Base-by-base conservation (phyloP, 805 yeast species). In the Zygoascus bituminiphila region DNA sequence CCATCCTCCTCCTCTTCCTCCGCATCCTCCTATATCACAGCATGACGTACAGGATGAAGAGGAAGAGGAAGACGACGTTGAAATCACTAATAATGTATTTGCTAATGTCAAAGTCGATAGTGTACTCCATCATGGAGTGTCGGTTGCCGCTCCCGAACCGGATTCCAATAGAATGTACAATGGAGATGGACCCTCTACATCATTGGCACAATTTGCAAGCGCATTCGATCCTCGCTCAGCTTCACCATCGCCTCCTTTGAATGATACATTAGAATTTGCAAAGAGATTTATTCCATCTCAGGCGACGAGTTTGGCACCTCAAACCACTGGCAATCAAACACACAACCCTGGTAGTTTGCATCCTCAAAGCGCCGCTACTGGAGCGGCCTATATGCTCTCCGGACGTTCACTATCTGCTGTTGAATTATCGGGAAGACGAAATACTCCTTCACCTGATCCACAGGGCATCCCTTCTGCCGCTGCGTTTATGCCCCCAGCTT, bases 51-150 rank as follows among this genome's bases (percentile, higher is more conserved):
- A 65, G 42, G 77, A 75, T 20, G 80, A 76, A 40, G 83, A 82
- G 53, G 94, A 84, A 51, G 81, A 77, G 54, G 84, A 82, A 55
- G 84, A 80, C 41, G 69, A 84, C 26, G 89, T 82, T 54, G 82
- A 84, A 81, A 84, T 79, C 56, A 82, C 84, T 10, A 82, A 84
- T 12, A 76, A 83, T 48, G 82, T 81, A 60, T 88, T 88, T 65
- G 82, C 78, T 45, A 81, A 84, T 58, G 82, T 88, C 48, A 77
- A 81, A 24, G 87, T 85, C 35, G 96, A 88, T 61, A 79, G 86
- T 47, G 88, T 82, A 2, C 76, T 84, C 41, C 74, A 80, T 15
- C 80, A 75, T 56, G 89, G 91, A n/a, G 75, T 51, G 21, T 61
- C 68, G 17, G 58, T 57, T 33, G 60, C 76, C 0, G 84, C 88